Evolutionary conservation across 1,284 basidiomycete species (phyloP), one percentile per base, ranked within the genome.

Genomic region (Somion occarium): DNA sequence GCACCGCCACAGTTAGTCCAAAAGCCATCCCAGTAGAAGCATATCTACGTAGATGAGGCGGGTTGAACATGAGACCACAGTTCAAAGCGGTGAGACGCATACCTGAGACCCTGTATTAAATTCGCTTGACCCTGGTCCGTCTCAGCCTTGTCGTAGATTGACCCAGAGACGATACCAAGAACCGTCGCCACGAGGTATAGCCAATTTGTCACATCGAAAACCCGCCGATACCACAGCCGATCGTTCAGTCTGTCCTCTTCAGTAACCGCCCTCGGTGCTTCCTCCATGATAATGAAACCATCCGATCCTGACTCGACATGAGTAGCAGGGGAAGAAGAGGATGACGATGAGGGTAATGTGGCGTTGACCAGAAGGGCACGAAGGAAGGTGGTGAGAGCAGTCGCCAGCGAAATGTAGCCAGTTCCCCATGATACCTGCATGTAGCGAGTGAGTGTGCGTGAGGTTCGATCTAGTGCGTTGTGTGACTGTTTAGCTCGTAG

Each of bases 351-450:
- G 20, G n/a, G 12, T 12, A 56, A 49, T 4, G 66, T 68, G 23
- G 64, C 55, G 44, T 62, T 58, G 26, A 70, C 65, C 39, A 70
- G 61, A 38, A 68, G 50, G 13, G 58, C 54, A 39, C 67, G 66
- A 13, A 62, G 42, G 44, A 69, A 53, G n/a, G 37, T 58, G 30
- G 55, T 46, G 25, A 64, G 38, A 44, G 64, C 63, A 18, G 61
- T 53, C 4, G 58, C 63, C n/a, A 70, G 58, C 7, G 58, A 38
- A 43, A 69, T 56, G 53, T 63, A 71, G 4, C 62, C 65, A 47
- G 63, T 52, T 12, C 59, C 61, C 27, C 65, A 61, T 1, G 64
- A 61, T 11, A 57, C 55, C 48, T 71, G 69, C 51, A 67, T 56
- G 58, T 68, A 72, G 38, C 59, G 60, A 38, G 61, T 61, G 44